Conservation (phyloP, 495 filamentous ascomycete species). For the Penicillium bialowiezense region DNA sequence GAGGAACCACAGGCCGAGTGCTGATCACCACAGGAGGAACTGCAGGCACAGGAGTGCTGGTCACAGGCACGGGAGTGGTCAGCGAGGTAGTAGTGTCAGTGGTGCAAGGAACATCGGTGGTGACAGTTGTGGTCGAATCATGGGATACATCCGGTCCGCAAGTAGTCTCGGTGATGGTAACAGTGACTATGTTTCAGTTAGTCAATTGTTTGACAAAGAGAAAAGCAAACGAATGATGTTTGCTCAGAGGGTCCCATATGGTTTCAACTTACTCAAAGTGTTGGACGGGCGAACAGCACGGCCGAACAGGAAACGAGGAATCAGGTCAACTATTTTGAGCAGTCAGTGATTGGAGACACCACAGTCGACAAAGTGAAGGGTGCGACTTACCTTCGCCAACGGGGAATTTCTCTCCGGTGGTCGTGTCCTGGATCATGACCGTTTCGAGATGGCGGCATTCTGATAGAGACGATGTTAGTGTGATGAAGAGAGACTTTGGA, state of each 20-base stretch:
- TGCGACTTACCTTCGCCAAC: slow-evolving; percentile 1
- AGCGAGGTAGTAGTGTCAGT: slow-evolving; percentile 4
- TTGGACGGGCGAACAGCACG: neutral
- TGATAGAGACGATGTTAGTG: neutral
- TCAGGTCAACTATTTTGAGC: neutral
- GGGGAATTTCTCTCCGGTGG: slow-evolving; percentile 8
- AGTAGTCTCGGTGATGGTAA: slow-evolving; percentile 11
- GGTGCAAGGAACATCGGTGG: neutral
- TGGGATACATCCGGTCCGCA: neutral
- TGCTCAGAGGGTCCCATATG: neutral
- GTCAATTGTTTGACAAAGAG: neutral
- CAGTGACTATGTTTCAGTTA: slow-evolving; percentile 6
- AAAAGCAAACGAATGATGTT: neutral
- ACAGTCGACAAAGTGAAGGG: neutral
- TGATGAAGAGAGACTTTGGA: neutral
- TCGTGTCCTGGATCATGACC: slow-evolving; percentile 6
- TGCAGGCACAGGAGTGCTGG: neutral
- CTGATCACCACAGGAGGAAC: too few species aligned
- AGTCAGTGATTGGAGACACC: neutral
- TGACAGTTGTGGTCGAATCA: slow-evolving; percentile 1
- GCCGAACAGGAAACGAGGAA: neutral
- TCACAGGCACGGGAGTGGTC: neutral
- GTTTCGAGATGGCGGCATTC: neutral
- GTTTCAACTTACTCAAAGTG: neutral
- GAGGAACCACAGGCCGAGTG: too few species aligned